Base-by-base conservation (phyloP, 164 flowering plant species). In the Magnolia changhungtana region DNA sequence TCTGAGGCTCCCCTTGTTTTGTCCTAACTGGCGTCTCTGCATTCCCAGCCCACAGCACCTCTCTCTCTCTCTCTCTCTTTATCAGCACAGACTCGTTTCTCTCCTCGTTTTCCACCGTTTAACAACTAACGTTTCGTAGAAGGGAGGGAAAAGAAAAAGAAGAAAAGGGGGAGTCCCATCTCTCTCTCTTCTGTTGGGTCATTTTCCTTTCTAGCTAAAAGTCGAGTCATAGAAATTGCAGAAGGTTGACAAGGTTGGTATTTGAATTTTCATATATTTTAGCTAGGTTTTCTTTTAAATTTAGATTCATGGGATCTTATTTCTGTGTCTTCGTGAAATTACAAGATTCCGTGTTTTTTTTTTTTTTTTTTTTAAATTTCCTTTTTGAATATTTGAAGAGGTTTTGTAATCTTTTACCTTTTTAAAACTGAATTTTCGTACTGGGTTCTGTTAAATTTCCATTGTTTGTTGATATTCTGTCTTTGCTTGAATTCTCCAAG, bases 1-100 rank as follows among this genome's bases (percentile, higher is more conserved):
- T 51, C 45, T 73, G 71, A 80, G 82, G 71, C 63, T 20, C 20
- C 66, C 37, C 76, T 63, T 65, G 31, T 2, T 74, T 80, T 77
- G 80, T 77, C 82, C 75, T 71, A 71, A 77, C 77, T 77, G 78
- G 73, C 79, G 55, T 74, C 7, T 24, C 59, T 55, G 55, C 65
- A 8, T 63, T 21, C 52, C 8, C 0, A 16, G 19, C 58, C 21
- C 50, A 45, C n/a, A 29, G 24, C 16, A 13, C 72, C 16, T 65
- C 67, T 63, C 74, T 24, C 67, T 58, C 16, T 65, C 67, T 63
- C 74, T 24, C 67, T 58, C 50, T 69, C 50, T 73, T 31, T 67
- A 21, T 68, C 29, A 1, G 18, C 16, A 24, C 71, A 1, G 7
- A 29, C 20, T 18, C 50, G 27, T 6, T 68, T 8, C 18, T 11